These are phyloP conservation scores for Adiantum capillusveneris DNA, from an alignment of 75 land plant species.

Conservation along the genomic window DNA sequence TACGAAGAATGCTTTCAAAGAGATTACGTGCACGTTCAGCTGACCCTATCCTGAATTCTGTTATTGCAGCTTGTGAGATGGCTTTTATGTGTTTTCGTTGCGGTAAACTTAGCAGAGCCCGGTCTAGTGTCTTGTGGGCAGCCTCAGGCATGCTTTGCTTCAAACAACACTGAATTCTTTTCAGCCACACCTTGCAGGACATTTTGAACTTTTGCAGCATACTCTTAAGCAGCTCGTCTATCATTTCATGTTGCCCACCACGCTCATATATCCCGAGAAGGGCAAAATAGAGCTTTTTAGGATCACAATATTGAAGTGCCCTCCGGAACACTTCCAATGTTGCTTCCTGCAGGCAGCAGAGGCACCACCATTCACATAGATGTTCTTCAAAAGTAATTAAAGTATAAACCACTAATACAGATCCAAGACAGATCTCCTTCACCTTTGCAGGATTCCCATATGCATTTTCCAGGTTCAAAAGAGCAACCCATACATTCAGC, in stretches of 20 bases:
- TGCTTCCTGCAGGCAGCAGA: conserved; percentile 63
- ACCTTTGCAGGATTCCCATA: conserved; percentile 87
- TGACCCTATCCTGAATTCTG: conserved; percentile 81
- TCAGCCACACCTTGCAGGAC: conserved; percentile 86
- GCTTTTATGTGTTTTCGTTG: conserved; percentile 80
- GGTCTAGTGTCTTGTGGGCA: conserved; percentile 50
- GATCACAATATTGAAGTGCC: conserved; percentile 81
- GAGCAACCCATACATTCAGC: conserved; percentile 87
- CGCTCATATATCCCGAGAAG: conserved; percentile 77
- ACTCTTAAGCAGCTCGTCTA: conserved; percentile 76
- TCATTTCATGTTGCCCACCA: conserved; percentile 62
- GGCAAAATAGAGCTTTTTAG: conserved; percentile 76
- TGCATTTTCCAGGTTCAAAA: conserved; percentile 81
- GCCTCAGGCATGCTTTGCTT: conserved; percentile 41
- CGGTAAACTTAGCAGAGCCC: conserved; percentile 69
- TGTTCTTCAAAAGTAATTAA: not conserved
- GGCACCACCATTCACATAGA: not conserved
- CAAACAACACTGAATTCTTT: conserved; percentile 42
- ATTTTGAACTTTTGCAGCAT: conserved; percentile 81
- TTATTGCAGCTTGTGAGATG: conserved; percentile 68
- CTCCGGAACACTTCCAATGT: conserved; percentile 56
- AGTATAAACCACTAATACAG: not conserved
- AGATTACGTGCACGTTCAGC: conserved; percentile 73
- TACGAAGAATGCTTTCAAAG: conserved; percentile 77
- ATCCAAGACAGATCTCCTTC: no score